Evolutionary conservation across 1,284 basidiomycete genomes (phyloP).

Genomic region (Sporisorium exsertum): DNA sequence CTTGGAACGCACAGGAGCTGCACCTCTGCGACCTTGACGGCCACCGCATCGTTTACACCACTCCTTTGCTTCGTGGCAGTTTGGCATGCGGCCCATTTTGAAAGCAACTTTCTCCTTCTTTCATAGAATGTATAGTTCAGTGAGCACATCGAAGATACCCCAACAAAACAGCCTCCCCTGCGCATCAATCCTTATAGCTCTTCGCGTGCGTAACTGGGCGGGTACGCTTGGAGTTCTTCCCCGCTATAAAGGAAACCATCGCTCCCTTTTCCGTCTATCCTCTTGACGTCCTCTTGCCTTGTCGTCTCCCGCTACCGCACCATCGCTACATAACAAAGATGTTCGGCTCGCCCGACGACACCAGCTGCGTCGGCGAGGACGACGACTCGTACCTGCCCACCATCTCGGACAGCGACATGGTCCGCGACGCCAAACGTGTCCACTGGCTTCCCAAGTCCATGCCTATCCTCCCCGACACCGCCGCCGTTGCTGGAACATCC

Average conservation of each 20-base stretch:
- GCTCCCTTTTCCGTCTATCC: not conserved
- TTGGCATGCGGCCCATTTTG: constrained; percentile 15
- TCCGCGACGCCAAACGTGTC: constrained; percentile 26
- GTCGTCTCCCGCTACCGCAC: not conserved
- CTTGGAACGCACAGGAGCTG: constrained; percentile 51
- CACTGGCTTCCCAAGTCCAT: constrained; percentile 21
- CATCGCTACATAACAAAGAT: not conserved
- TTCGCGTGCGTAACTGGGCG: too few species aligned
- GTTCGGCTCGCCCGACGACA: constrained; percentile 39
- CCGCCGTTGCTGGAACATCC: not conserved
- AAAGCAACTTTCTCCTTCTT: not conserved
- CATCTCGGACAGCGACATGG: constrained; percentile 34
- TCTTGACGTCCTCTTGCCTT: not conserved
- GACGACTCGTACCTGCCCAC: constrained; percentile 5
- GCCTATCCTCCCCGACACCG: constrained; percentile 14
- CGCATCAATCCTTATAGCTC: too few species aligned
- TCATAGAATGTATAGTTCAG: not conserved
- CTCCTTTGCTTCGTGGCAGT: constrained; percentile 24
- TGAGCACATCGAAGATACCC: constrained; percentile 27
- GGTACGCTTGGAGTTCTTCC: not conserved
- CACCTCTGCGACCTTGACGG: constrained; percentile 46
- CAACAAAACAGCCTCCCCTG: constrained; percentile 28
- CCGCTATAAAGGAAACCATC: not conserved
- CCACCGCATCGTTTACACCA: constrained; percentile 45
- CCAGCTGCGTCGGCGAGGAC: constrained; percentile 19